Percentiles rank a stretch among this genome's conserved stretches.
Evolutionary conservation across 2,329 filamentous ascomycete genomes (phyloP).

Genomic region (Xylaria polymorpha): DNA sequence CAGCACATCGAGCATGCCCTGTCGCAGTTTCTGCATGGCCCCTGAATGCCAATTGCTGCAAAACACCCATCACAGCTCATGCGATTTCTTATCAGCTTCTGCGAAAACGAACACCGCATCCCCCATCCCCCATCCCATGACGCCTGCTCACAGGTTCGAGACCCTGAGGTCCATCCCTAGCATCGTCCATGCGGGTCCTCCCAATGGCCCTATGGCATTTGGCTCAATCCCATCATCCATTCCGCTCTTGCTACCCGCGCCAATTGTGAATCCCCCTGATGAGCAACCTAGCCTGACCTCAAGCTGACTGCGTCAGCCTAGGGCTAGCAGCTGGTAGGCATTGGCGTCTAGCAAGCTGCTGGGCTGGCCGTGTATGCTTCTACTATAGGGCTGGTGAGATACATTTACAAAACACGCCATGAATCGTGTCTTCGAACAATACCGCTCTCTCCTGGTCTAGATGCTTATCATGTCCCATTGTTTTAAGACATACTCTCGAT

Average conservation of each 20-base stretch:
- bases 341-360: constrained; percentile 18
- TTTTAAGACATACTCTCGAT: background rate
- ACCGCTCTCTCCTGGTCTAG: constrained; percentile 11
- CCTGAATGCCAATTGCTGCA: constrained; percentile 35
- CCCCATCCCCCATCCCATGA: constrained; percentile 5
- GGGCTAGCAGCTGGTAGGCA: constrained; percentile 9
- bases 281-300: constrained; percentile 5
- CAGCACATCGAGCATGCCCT: constrained; percentile 21
- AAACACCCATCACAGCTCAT: constrained; percentile 31
- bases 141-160: constrained; percentile 29
- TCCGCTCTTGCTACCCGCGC: constrained; percentile 38
- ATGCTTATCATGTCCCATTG: constrained; percentile 2
- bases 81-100: constrained; percentile 29
- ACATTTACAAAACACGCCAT: background rate
- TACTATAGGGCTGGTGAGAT: constrained; percentile 10
- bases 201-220: constrained; percentile 41
- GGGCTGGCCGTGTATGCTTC: constrained; percentile 11
- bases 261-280: constrained; percentile 36
- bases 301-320: constrained; percentile 25
- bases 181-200: constrained; percentile 10
- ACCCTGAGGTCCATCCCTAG: constrained; percentile 13
- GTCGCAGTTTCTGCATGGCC: constrained; percentile 31
- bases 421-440: background rate
- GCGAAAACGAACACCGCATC: constrained; percentile 8
- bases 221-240: constrained; percentile 41